Percentiles rank a stretch among this genome's conserved stretches.
Evolutionary conservation across 768 basidiomycete species (phyloP).

Genomic region (Clitopilus hobsonii): DNA sequence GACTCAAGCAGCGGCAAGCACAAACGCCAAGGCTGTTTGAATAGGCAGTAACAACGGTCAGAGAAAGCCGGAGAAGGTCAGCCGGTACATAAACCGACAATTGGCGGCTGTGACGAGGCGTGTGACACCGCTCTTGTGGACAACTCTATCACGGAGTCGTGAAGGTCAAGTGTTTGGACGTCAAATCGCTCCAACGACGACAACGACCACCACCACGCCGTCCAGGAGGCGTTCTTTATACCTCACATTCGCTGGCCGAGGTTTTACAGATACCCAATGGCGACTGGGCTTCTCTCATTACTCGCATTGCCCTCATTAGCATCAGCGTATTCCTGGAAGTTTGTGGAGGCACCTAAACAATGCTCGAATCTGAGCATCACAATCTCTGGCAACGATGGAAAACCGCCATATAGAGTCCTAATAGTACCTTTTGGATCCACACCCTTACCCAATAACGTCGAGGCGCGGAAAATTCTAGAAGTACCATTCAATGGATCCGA

Average conservation of each 20-base stretch:
- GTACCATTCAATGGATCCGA: constrained; percentile 39
- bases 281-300: constrained; percentile 15
- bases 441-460: constrained; percentile 55
- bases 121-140: neutral
- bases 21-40: neutral
- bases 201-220: neutral
- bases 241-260: neutral
- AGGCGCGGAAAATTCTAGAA: constrained; percentile 58
- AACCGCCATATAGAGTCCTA: constrained; percentile 63
- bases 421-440: constrained; percentile 65
- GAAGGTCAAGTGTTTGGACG: neutral
- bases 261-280: constrained; percentile 7
- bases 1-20: neutral
- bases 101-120: neutral
- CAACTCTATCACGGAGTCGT: neutral
- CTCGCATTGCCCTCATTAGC: constrained; percentile 22
- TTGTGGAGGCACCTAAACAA: constrained; percentile 49
- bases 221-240: neutral
- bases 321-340: constrained; percentile 42
- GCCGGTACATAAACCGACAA: neutral
- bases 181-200: neutral
- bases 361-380: constrained; percentile 59
- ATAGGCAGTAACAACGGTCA: neutral
- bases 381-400: constrained; percentile 51
- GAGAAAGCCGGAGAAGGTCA: neutral